Conservation (phyloP, 2,329 filamentous ascomycete species). For the Graphilbum sp. region DNA sequence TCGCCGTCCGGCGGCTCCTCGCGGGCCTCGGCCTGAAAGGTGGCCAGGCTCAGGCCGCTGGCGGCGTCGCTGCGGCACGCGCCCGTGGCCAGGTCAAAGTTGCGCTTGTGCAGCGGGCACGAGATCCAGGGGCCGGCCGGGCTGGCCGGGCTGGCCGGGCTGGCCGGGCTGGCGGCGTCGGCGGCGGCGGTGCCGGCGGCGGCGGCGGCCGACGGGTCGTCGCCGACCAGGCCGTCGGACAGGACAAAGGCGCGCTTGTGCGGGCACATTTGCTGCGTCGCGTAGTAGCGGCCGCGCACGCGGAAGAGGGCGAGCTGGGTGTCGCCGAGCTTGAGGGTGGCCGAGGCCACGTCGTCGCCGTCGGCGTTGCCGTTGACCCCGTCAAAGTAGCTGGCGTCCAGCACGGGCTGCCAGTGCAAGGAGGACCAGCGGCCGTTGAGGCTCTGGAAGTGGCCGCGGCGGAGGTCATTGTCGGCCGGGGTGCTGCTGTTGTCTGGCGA, state of each 20-base stretch:
- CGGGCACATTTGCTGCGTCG: conserved; percentile 87
- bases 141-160: too few relatives aligned
- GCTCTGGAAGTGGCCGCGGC: conserved; percentile 31
- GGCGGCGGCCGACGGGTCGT: conserved; percentile 23
- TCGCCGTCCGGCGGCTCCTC: conserved; percentile 39
- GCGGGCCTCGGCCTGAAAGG: conserved; percentile 61
- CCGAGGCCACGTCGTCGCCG: conserved; percentile 46
- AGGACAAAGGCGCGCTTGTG: conserved; percentile 86
- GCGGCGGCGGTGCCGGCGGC: not conserved
- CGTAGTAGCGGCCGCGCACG: conserved; percentile 64
- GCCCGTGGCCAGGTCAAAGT: conserved; percentile 61
- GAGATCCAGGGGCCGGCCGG: conserved; percentile 80
- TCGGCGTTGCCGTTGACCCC: not conserved
- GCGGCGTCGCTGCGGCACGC: conserved; percentile 58
- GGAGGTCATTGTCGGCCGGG: conserved; percentile 29
- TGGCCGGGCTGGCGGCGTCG: conserved; percentile 16
- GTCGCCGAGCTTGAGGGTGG: conserved; percentile 70
- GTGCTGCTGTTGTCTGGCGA: not conserved
- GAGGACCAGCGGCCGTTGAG: conserved; percentile 44
- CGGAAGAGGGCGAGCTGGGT: conserved; percentile 83
- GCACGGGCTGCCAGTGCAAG: conserved; percentile 64
- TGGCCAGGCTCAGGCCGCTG: conserved; percentile 53
- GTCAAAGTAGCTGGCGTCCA: conserved; percentile 53
- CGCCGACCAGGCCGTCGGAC: conserved; percentile 68
- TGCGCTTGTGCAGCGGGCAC: conserved; percentile 80